phyloP scores from a whole-genome alignment of 257 asterid genomes.

The Sherardia arvensis region DNA sequence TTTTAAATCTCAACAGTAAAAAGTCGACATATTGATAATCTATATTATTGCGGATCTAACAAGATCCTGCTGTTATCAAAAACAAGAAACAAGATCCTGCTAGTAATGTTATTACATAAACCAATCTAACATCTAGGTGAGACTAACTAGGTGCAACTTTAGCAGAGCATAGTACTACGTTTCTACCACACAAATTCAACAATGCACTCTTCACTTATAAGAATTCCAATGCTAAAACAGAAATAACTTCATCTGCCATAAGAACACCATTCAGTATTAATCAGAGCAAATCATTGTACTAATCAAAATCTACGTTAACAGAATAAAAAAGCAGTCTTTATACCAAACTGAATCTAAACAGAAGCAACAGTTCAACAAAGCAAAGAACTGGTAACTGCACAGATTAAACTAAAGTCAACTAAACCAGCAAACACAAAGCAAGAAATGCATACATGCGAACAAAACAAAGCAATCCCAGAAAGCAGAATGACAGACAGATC shows the following conservation, averaged over 20 bases:
- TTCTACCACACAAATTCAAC: background rate
- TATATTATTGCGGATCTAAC: background rate
- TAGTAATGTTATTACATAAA: background rate
- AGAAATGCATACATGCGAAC: constrained; percentile 2
- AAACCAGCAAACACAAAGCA: background rate
- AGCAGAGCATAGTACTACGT: background rate
- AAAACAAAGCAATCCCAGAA: background rate
- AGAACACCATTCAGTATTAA: background rate
- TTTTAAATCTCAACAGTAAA: background rate
- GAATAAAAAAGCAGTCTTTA: background rate
- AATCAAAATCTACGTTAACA: background rate
- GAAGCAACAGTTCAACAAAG: background rate
- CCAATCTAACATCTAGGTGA: background rate
- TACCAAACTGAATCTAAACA: background rate
- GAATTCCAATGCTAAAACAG: background rate
- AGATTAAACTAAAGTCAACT: background rate
- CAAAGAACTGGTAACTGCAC: background rate
- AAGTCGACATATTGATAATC: background rate
- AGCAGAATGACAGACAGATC: background rate
- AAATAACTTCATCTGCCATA: background rate
- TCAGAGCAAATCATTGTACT: background rate
- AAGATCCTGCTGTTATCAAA: background rate
- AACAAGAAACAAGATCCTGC: background rate
- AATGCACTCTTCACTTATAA: background rate
- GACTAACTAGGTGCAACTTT: background rate